These are phyloP conservation scores for Calocybe gangraenosa DNA, from an alignment of 768 basidiomycete genomes.

Conservation along the genomic window DNA sequence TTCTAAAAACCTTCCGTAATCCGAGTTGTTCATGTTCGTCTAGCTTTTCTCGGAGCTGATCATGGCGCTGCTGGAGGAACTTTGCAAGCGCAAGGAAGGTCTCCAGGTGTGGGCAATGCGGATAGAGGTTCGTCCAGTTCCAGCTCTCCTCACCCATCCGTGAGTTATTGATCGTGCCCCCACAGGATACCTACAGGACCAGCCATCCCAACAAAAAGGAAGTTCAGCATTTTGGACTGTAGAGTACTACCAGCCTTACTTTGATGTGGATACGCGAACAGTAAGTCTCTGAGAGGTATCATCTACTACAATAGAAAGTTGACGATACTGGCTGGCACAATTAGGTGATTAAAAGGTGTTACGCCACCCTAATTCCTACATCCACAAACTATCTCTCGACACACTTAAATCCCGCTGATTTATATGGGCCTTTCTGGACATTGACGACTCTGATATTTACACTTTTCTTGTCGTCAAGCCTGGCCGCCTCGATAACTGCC, in stretches of 20 bases:
- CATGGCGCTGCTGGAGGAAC: constrained; percentile 22
- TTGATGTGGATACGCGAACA: constrained; percentile 82
- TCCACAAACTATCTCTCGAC: constrained; percentile 59
- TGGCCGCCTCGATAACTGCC: constrained; percentile 82
- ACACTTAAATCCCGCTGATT: constrained; percentile 65
- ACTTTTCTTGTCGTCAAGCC: constrained; percentile 90
- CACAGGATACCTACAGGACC: constrained; percentile 67
- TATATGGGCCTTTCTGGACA: constrained; percentile 97
- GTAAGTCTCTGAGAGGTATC: constrained; percentile 27
- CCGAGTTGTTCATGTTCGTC: neutral
- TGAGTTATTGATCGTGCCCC: neutral
- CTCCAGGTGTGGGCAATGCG: constrained; percentile 43
- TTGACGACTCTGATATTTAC: constrained; percentile 92
- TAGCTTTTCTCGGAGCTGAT: constrained; percentile 58
- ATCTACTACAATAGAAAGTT: neutral
- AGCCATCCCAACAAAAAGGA: constrained; percentile 38
- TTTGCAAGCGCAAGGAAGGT: constrained; percentile 24
- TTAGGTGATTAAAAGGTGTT: constrained; percentile 74
- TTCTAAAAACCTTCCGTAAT: neutral
- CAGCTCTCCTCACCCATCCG: neutral
- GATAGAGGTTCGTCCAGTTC: constrained; percentile 41
- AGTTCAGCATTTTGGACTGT: constrained; percentile 69
- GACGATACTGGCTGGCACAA: too few relatives aligned
- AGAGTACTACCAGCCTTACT: constrained; percentile 85
- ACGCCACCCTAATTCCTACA: constrained; percentile 73